Evolutionary conservation across 2,329 filamentous ascomycete genomes (phyloP).

Genomic region (Rhexocercosporidium sp.): DNA sequence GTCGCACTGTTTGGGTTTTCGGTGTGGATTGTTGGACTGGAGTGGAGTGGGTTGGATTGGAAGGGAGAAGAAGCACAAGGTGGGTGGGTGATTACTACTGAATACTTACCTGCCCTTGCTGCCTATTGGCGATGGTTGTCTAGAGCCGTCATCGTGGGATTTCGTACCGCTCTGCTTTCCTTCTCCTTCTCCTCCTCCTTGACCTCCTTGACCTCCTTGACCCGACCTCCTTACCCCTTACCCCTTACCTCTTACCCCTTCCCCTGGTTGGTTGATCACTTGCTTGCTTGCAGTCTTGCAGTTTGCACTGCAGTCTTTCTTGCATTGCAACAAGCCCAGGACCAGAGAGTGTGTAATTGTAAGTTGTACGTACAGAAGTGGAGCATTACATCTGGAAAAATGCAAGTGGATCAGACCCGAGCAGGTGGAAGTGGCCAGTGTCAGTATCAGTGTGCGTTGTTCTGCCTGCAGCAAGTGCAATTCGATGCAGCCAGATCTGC

Average conservation of each 20-base stretch:
- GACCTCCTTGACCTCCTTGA: no score
- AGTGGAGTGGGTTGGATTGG: neutral
- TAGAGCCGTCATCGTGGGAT: neutral
- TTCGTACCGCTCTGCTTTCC: no score
- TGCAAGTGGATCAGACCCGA: neutral
- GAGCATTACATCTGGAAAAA: neutral
- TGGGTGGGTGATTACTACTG: neutral
- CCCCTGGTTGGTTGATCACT: neutral
- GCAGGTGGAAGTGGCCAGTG: neutral
- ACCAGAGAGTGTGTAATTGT: no score
- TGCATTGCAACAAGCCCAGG: neutral
- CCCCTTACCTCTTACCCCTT: no score
- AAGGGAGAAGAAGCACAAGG: neutral
- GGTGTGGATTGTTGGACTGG: neutral
- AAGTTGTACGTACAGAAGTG: neutral
- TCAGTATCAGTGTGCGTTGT: conserved; percentile 1
- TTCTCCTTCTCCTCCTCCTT: no score
- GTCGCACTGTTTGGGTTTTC: neutral
- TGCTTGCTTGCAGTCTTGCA: neutral
- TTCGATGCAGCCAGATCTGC: conserved; percentile 1
- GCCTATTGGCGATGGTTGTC: neutral
- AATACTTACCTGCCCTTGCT: neutral
- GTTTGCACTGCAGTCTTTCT: neutral
- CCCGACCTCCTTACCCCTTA: no score
- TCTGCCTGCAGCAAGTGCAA: neutral